Base-by-base conservation (phyloP, 129 eudicot species). In the Glebionis coronaria region DNA sequence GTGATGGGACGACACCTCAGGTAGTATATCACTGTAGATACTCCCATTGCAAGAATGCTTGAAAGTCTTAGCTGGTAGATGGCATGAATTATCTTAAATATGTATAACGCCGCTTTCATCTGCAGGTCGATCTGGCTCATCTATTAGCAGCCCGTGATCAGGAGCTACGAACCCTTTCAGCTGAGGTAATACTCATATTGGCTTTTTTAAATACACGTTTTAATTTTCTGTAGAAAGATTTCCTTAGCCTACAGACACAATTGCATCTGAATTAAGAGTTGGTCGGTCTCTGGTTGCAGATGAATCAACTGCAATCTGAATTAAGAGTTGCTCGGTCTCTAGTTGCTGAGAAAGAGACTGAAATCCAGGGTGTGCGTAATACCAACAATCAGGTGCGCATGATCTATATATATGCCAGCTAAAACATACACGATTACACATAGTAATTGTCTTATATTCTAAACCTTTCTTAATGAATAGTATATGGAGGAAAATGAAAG, bases 111-210 rank as follows among this genome's bases (percentile, higher is more conserved):
- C 53, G 61, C 21, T 57, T 70, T 61, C 62, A 53, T 60, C 31
- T 78, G 73, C 77, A 94, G 99, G 99, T 84, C 20, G 99, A 94
- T 84, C 97, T 94, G 25, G 97, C 99, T 47, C 99, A 94, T 82
- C 79, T 94, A 19, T 83, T 94, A 82, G 95, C 99, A 69, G 76
- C 90, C 78, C 97, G 99, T 68, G 99, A 94, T 77, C 99, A 94
- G 73, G 99, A 94, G 80, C 54, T 94, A 52, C 86, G 99, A 31
- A 94, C 99, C 52, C 87, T 94, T 79, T 84, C 99, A 57, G 99
- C 99, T 70, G 99, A 94, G 99, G 99, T 94, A 89, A 76, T 65
- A 21, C 57, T n/a, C 25, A 12, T 56, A 44, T 25, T 31, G 29
- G 56, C 67, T 57, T 35, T 35, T 35, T 35, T 35, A 7, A 35